Evolutionary conservation across 148 eudicot genomes (phyloP).

Genomic region (Bassia scoparia): DNA sequence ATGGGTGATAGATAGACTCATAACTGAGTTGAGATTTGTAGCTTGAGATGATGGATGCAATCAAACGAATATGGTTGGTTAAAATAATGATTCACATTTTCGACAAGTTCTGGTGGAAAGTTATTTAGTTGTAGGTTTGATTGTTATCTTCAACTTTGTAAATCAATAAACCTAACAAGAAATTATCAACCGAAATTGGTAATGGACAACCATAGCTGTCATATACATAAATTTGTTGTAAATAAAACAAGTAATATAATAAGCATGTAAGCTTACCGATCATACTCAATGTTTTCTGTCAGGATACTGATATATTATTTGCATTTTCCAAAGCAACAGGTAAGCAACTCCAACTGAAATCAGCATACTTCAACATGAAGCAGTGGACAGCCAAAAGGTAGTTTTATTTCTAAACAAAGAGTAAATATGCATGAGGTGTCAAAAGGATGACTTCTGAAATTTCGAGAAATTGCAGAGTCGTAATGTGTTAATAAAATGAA

Average conservation of each 20-base stretch:
- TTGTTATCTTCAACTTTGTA: background rate
- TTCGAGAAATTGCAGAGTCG: background rate
- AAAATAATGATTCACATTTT: background rate
- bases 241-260: background rate
- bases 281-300: conserved; percentile 85
- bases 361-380: conserved; percentile 18
- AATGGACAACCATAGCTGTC: background rate
- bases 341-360: conserved; percentile 85
- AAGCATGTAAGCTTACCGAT: conserved; percentile 47
- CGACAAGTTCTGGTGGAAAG: background rate
- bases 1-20: background rate
- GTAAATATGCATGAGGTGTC: background rate
- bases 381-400: conserved; percentile 1
- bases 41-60: background rate
- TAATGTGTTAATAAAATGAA: background rate
- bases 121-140: background rate
- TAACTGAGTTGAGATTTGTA: background rate
- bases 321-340: conserved; percentile 90
- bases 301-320: conserved; percentile 65
- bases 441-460: background rate
- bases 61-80: background rate
- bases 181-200: background rate
- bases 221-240: background rate
- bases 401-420: background rate
- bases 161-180: background rate